A percentile compares a stretch with the other conserved stretches of the same genome.
These are phyloP conservation scores for Pichia kluyveri DNA, from an alignment of 805 yeast genomes.

Conservation along the genomic window DNA sequence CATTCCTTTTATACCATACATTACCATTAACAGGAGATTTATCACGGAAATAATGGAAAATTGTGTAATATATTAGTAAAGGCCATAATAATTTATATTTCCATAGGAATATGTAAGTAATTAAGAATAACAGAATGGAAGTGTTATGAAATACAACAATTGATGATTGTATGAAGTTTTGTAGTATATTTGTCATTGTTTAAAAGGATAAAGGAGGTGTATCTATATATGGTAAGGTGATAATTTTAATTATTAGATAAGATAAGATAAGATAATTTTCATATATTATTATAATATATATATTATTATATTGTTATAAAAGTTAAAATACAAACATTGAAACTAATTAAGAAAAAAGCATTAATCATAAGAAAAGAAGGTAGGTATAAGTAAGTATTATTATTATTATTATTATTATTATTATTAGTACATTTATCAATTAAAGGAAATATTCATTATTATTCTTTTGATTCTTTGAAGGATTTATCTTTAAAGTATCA, in stretches of 20 bases:
- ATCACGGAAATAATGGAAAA: conserved; percentile 50
- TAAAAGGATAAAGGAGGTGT: neutral
- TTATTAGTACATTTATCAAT: neutral
- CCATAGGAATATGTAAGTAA: too few relatives aligned
- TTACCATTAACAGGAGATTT: conserved; percentile 71
- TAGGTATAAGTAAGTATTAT: too few relatives aligned
- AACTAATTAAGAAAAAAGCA: neutral
- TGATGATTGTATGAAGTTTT: too few relatives aligned
- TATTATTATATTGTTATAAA: too few relatives aligned
- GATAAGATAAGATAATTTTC: too few relatives aligned
- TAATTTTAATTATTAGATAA: too few relatives aligned
- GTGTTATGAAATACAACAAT: conserved; percentile 62
- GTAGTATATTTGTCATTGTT: too few relatives aligned
- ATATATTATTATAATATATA: too few relatives aligned
- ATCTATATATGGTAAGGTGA: neutral
- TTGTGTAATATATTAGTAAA: conserved; percentile 50
- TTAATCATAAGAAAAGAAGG: neutral
- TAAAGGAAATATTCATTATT: conserved; percentile 30
- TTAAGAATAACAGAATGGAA: conserved; percentile 6
- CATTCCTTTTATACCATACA: conserved; percentile 46
- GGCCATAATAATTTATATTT: conserved; percentile 40
- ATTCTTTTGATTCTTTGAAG: conserved; percentile 27
- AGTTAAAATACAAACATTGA: too few relatives aligned
- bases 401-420: too few relatives aligned
- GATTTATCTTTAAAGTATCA: conserved; percentile 38